phyloP scores from a whole-genome alignment of 176 grass and related monocot species.

The Oryza longistaminata region DNA sequence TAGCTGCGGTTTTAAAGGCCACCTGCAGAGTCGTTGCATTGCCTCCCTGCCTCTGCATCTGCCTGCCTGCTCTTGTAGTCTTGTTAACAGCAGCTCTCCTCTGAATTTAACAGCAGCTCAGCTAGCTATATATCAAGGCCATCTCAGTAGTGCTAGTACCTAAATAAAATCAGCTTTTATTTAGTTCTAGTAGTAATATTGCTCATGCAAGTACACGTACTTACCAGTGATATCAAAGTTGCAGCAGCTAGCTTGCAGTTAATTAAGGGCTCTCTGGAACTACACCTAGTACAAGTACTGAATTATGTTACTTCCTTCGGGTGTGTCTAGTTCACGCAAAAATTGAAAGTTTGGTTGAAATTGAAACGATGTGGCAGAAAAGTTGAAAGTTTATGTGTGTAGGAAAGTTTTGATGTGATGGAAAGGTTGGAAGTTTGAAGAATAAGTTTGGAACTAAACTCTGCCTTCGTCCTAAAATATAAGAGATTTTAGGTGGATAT shows the following conservation, averaged over 20 bases:
- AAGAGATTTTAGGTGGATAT: too few species aligned
- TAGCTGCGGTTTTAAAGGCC: not conserved
- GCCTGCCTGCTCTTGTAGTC: not conserved
- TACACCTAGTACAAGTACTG: too few species aligned
- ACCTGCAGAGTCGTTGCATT: not conserved
- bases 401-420: too few species aligned
- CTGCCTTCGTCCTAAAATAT: too few species aligned
- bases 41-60: not conserved
- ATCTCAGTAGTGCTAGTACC: not conserved
- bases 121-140: too few species aligned
- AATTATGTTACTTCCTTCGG: too few species aligned
- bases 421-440: too few species aligned
- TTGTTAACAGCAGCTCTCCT: not conserved
- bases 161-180: not conserved
- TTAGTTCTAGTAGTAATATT: not conserved
- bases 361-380: too few species aligned
- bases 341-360: too few species aligned
- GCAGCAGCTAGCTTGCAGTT: not conserved
- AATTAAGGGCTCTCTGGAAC: not conserved
- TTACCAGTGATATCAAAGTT: not conserved
- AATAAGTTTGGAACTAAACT: too few species aligned
- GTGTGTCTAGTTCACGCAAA: too few species aligned
- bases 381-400: too few species aligned
- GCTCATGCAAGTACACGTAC: not conserved
- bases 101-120: not conserved